Percentiles rank a stretch among this genome's conserved stretches.
Evolutionary conservation across 495 filamentous ascomycete species (phyloP).

Genomic region (Aspergillus conjunctus): DNA sequence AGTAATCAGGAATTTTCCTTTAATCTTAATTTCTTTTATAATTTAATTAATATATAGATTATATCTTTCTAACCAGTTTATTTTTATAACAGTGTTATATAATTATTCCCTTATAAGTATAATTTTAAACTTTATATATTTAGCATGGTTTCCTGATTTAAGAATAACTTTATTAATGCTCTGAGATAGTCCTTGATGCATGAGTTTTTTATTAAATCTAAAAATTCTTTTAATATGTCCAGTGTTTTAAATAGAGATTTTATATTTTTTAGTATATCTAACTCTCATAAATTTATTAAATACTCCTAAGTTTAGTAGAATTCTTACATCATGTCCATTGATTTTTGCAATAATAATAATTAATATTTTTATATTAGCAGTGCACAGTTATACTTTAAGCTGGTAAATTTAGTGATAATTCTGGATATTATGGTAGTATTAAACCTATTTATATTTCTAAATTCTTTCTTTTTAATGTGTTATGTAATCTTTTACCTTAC

Average conservation of each 20-base stretch:
- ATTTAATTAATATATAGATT: too few species aligned
- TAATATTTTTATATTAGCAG: neutral
- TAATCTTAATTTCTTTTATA: neutral
- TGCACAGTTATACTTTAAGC: neutral
- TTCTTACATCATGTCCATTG: neutral
- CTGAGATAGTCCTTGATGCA: neutral
- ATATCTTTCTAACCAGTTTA: neutral
- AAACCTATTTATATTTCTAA: too few species aligned
- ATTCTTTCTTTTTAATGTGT: too few species aligned
- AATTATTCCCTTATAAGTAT: neutral
- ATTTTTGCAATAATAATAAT: neutral
- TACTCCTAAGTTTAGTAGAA: constrained; percentile 1
- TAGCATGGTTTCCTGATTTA: neutral
- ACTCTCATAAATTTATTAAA: constrained; percentile 10
- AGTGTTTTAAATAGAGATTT: neutral
- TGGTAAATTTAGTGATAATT: constrained; percentile 9
- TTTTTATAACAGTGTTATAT: neutral
- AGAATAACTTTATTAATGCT: neutral
- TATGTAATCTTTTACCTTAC: too few species aligned
- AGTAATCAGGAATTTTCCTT: neutral
- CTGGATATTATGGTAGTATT: too few species aligned
- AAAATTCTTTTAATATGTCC: too few species aligned
- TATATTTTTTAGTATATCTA: constrained; percentile 11
- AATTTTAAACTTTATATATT: neutral
- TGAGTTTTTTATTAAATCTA: neutral